A percentile compares a stretch with the other conserved stretches of the same genome.
Evolutionary conservation across 805 yeast genomes (phyloP).

Genomic region (Saccharomycopsis oosterbeekiorum): DNA sequence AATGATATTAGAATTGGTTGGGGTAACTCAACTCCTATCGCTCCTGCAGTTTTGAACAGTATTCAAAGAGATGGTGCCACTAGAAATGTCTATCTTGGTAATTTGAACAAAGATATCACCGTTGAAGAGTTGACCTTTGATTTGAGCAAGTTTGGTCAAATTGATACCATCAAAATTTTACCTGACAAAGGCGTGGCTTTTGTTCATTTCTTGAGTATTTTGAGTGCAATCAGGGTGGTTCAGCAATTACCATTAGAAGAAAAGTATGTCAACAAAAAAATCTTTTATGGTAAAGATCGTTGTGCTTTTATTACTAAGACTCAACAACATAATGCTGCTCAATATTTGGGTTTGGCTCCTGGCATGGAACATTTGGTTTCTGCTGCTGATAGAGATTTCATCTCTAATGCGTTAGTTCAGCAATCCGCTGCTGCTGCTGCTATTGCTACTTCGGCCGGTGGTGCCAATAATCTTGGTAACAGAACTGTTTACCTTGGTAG

Average conservation of each 20-base stretch:
- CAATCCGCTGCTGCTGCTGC: constrained; percentile 98
- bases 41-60: constrained; percentile 63
- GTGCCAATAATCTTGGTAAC: constrained; percentile 84
- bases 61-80: constrained; percentile 85
- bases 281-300: constrained; percentile 89
- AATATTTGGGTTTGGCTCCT: constrained; percentile 83
- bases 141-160: constrained; percentile 63
- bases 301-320: constrained; percentile 91
- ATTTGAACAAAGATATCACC: constrained; percentile 53
- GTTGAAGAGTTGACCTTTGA: constrained; percentile 62
- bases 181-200: constrained; percentile 81
- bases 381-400: constrained; percentile 48
- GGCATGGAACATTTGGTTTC: constrained; percentile 76
- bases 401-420: constrained; percentile 70
- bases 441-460: constrained; percentile 90
- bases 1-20: constrained; percentile 84
- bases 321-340: constrained; percentile 95
- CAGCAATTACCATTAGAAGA: constrained; percentile 57
- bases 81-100: constrained; percentile 86
- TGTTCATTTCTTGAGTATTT: constrained; percentile 78
- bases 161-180: constrained; percentile 75
- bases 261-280: constrained; percentile 66
- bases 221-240: constrained; percentile 81
- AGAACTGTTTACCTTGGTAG: constrained; percentile 89
- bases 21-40: constrained; percentile 75